A percentile compares a stretch with the other conserved stretches of the same genome.
These are phyloP conservation scores for Friedmanniomyces endolithicus DNA, from an alignment of 495 filamentous ascomycete genomes.

Conservation along the genomic window DNA sequence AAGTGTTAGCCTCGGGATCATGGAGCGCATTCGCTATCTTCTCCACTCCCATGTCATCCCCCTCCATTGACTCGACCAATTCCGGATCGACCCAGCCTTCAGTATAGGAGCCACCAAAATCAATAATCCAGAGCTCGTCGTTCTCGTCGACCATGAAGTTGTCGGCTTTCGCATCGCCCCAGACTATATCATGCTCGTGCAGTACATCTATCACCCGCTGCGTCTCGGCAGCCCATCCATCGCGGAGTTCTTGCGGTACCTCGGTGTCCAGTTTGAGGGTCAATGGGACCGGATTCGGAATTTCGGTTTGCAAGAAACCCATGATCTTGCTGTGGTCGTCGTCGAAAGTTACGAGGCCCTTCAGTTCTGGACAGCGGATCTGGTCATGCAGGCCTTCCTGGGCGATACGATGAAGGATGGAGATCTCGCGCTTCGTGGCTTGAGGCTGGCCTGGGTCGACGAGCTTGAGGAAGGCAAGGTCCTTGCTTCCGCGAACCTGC, in stretches of 20 bases:
- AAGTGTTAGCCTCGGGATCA: constrained; percentile 10
- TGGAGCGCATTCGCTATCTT: constrained; percentile 17
- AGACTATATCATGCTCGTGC: constrained; percentile 30
- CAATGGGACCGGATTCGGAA: constrained; percentile 3
- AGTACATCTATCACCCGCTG: constrained; percentile 16
- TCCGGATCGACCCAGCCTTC: constrained; percentile 34
- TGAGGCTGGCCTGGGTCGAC: constrained; percentile 9
- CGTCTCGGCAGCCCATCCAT: constrained; percentile 11
- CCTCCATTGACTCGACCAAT: constrained; percentile 30
- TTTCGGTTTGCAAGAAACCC: constrained; percentile 14
- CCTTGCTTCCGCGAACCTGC: not conserved
- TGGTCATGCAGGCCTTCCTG: not conserved
- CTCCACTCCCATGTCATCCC: constrained; percentile 29
- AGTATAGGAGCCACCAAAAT: constrained; percentile 38
- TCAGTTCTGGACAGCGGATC: constrained; percentile 2
- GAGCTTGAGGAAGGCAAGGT: constrained; percentile 8
- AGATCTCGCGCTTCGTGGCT: constrained; percentile 11
- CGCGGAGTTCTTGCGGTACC: constrained; percentile 5
- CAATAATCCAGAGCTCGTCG: constrained; percentile 36
- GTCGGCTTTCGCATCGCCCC: constrained; percentile 38
- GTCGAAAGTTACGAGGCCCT: constrained; percentile 3
- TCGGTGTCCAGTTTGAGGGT: constrained; percentile 10
- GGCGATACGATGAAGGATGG: not conserved
- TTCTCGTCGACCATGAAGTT: constrained; percentile 36
- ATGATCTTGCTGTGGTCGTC: constrained; percentile 5